Conservation (phyloP, 2,329 filamentous ascomycete species). For the Sclerotinia spermophila region DNA sequence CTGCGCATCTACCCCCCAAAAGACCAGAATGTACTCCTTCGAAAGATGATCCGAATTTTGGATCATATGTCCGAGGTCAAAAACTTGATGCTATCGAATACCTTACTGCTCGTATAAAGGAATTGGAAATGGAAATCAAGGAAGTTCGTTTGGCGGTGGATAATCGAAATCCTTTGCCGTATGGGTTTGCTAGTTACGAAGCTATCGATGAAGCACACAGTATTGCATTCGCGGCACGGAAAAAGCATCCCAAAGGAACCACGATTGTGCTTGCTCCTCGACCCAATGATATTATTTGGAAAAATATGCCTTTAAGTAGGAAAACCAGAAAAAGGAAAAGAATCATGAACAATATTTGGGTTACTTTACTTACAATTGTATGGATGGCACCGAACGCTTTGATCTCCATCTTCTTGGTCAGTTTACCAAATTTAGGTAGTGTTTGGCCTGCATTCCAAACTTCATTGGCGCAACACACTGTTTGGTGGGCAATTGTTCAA, state of each 20-base stretch:
- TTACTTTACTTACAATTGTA: conserved; percentile 71
- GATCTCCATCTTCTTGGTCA: conserved; percentile 90
- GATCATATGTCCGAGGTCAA: conserved; percentile 60
- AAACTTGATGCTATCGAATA: conserved; percentile 96
- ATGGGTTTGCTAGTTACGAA: conserved; percentile 92
- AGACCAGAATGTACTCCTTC: conserved; percentile 77
- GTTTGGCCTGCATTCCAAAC: conserved; percentile 74
- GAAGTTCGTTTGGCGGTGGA: conserved; percentile 79
- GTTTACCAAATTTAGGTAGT: conserved; percentile 72
- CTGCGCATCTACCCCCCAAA: conserved; percentile 69
- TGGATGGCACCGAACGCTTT: conserved; percentile 93
- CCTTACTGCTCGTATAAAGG: conserved; percentile 76
- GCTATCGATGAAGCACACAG: conserved; percentile 83
- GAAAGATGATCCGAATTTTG: conserved; percentile 70
- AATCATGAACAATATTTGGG: conserved; percentile 80
- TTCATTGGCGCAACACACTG: conserved; percentile 59
- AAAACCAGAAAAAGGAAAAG: conserved; percentile 67
- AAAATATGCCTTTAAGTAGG: conserved; percentile 75
- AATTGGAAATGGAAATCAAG: conserved; percentile 79
- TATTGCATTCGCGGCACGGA: conserved; percentile 77
- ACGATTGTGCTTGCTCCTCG: conserved; percentile 75
- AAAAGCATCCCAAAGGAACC: conserved; percentile 75
- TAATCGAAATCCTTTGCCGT: conserved; percentile 81
- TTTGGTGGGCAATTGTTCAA: conserved; percentile 81
- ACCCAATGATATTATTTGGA: conserved; percentile 93